Evolutionary conservation across 257 asterid genomes (phyloP).

Genomic region (Echites panduratus): DNA sequence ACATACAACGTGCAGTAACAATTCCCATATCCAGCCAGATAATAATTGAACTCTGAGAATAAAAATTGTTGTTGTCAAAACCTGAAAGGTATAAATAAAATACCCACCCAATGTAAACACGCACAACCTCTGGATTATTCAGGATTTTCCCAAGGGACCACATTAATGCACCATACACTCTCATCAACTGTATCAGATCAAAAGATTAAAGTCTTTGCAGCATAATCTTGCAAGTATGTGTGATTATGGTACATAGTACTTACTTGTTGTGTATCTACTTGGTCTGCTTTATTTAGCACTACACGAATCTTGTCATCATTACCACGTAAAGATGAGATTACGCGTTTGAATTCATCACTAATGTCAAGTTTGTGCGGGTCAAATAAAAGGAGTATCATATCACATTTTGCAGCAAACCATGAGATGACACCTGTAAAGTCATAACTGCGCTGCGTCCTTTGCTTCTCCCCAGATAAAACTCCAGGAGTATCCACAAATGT

Average conservation of each 20-base stretch:
- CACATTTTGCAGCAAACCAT: slow-evolving; percentile 98
- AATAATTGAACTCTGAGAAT: neutral
- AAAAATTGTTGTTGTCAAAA: neutral
- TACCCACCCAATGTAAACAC: slow-evolving; percentile 89
- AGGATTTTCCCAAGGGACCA: slow-evolving; percentile 98
- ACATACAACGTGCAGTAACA: neutral
- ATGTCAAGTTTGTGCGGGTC: slow-evolving; percentile 98
- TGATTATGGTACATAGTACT: slow-evolving; percentile 1
- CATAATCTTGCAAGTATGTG: neutral
- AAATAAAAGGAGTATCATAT: slow-evolving; percentile 76
- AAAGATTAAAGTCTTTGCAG: neutral
- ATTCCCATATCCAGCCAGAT: neutral
- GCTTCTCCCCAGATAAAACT: slow-evolving; percentile 95
- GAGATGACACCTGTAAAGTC: slow-evolving; percentile 97
- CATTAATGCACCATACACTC: slow-evolving; percentile 98
- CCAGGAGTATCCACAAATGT: slow-evolving; percentile 98
- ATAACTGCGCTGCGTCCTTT: slow-evolving; percentile 84
- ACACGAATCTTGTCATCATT: slow-evolving; percentile 95
- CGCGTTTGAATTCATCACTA: slow-evolving; percentile 91
- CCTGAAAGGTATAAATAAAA: neutral
- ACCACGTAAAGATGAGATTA: slow-evolving; percentile 83
- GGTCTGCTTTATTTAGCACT: slow-evolving; percentile 91
- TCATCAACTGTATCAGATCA: slow-evolving; percentile 58
- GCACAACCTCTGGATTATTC: slow-evolving; percentile 86
- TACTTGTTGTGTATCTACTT: slow-evolving; percentile 94